A percentile compares a stretch with the other conserved stretches of the same genome.
Evolutionary conservation across 345 rosid species (phyloP).

Genomic region (Crucihimalaya himalaica): DNA sequence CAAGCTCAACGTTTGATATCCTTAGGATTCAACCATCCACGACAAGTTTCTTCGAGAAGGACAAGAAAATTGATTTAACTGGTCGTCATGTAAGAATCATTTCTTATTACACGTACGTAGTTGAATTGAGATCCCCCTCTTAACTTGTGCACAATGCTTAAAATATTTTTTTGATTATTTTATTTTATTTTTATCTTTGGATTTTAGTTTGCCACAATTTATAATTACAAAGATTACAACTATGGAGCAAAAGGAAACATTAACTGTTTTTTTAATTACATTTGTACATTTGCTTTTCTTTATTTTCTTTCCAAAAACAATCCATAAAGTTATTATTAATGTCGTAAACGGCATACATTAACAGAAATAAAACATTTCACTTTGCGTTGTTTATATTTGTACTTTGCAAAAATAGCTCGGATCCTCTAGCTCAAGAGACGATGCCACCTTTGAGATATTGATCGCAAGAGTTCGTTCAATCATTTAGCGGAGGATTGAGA

Average conservation of each 20-base stretch:
- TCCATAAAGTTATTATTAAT: not conserved
- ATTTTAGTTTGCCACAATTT: not conserved
- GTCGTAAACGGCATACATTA: not conserved
- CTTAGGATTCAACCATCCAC: not conserved
- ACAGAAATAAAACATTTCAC: not conserved
- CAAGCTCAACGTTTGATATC: not conserved
- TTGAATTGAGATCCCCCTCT: not conserved
- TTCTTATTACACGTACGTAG: not conserved
- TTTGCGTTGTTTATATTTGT: not conserved
- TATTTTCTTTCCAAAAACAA: not conserved
- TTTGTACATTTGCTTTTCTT: not conserved
- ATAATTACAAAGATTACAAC: not conserved
- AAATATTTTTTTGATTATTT: not conserved
- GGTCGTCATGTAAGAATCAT: slow-evolving; percentile 18
- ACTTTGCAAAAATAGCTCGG: too few relatives aligned
- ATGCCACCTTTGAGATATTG: too few relatives aligned
- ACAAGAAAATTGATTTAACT: not conserved
- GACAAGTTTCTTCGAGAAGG: not conserved
- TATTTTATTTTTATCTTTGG: not conserved
- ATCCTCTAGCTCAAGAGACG: too few relatives aligned
- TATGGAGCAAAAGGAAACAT: slow-evolving; percentile 22
- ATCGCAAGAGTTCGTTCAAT: too few relatives aligned
- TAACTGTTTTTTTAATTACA: too few relatives aligned
- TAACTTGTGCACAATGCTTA: not conserved
- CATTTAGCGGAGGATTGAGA: too few relatives aligned